A percentile compares a stretch with the other conserved stretches of the same genome.
These are phyloP conservation scores for Suhomyces guaymorum DNA, from an alignment of 1,139 yeast genomes.

Conservation along the genomic window DNA sequence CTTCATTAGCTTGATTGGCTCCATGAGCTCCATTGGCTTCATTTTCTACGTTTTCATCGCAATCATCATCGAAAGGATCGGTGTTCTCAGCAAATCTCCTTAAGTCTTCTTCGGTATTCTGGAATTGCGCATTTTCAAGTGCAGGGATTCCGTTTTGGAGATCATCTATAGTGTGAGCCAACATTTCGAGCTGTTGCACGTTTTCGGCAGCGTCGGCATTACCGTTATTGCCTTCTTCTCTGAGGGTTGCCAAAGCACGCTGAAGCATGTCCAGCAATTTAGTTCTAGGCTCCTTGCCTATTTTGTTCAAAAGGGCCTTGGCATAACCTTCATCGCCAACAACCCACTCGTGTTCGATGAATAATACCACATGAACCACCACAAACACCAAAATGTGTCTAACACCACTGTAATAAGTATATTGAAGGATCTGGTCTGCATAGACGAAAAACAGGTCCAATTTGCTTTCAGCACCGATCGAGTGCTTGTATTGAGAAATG, in stretches of 20 bases:
- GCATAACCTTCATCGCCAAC: constrained; percentile 66
- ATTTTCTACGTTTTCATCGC: background rate
- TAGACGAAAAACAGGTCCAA: constrained; percentile 6
- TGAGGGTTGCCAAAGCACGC: constrained; percentile 24
- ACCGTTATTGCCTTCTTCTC: constrained; percentile 26
- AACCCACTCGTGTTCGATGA: constrained; percentile 71
- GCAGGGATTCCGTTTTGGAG: constrained; percentile 24
- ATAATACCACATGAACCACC: constrained; percentile 47
- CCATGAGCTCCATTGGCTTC: background rate
- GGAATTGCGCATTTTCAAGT: no score
- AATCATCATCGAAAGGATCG: background rate
- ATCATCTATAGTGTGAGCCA: constrained; percentile 36
- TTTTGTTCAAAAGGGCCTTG: constrained; percentile 52
- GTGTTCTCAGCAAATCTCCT: constrained; percentile 21
- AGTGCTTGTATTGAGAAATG: constrained; percentile 6
- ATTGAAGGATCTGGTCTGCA: constrained; percentile 22
- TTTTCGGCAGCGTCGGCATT: constrained; percentile 23
- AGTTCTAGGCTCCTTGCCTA: constrained; percentile 58
- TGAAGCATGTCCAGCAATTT: constrained; percentile 26
- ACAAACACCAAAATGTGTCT: constrained; percentile 40
- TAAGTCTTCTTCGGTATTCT: constrained; percentile 20
- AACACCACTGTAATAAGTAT: constrained; percentile 46
- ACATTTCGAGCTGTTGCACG: constrained; percentile 28
- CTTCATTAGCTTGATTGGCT: background rate
- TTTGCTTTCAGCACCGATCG: constrained; percentile 1